These are phyloP conservation scores for Allium cepa DNA, from an alignment of 106 monocot species.

Conservation along the genomic window DNA sequence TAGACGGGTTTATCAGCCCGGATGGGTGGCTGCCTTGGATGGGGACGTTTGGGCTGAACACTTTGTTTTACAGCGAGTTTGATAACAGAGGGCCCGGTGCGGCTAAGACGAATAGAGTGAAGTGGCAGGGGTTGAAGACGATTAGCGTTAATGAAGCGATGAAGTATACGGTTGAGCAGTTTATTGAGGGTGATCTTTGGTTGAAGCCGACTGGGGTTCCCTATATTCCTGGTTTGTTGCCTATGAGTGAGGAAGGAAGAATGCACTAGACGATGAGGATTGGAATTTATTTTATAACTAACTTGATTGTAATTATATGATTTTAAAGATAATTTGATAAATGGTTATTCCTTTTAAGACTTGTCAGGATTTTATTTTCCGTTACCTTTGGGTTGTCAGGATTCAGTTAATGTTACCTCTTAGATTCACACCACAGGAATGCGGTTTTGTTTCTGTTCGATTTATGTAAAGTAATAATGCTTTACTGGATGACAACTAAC, in stretches of 20 bases:
- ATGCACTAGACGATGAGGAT: background rate
- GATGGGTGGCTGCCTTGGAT: conserved; percentile 58
- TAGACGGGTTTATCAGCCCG: conserved; percentile 35
- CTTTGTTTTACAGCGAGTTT: conserved; percentile 45
- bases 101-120: conserved; percentile 22
- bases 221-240: conserved; percentile 14
- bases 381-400: no score
- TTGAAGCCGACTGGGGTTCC: conserved; percentile 19
- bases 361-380: no score
- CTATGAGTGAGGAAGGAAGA: background rate
- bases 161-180: conserved; percentile 30
- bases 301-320: no score
- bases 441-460: no score
- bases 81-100: conserved; percentile 48
- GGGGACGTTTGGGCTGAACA: conserved; percentile 35
- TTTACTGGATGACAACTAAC: no score
- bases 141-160: conserved; percentile 11
- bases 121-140: conserved; percentile 45
- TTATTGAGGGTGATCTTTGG: conserved; percentile 35
- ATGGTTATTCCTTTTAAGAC: no score
- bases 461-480: no score
- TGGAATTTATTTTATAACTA: no score
- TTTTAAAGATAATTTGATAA: no score
- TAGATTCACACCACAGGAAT: no score
- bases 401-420: no score